Conservation (phyloP, 176 grass and related monocot species). For the Tillandsia fasciculata region DNA sequence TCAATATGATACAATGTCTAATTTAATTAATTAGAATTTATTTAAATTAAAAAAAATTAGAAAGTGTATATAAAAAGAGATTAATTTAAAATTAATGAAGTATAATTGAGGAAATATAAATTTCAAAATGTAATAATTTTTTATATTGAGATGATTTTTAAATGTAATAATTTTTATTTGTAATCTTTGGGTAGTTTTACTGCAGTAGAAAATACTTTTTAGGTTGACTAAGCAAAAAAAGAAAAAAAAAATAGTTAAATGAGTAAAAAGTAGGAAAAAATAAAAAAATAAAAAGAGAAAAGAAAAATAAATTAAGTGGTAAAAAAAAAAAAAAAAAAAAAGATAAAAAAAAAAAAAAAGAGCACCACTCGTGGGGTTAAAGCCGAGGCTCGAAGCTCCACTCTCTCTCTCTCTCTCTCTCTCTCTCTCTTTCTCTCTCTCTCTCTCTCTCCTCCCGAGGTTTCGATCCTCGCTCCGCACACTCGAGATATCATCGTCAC, state of each 20-base stretch:
- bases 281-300: not conserved
- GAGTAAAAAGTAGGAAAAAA: not conserved
- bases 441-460: slow-evolving; percentile 1
- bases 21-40: too few relatives aligned
- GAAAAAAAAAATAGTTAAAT: not conserved
- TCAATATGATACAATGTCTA: too few relatives aligned
- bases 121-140: too few relatives aligned
- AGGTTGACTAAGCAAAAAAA: not conserved
- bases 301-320: not conserved
- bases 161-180: too few relatives aligned
- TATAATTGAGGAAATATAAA: too few relatives aligned
- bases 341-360: slow-evolving; percentile 16
- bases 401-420: slow-evolving; percentile 9
- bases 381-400: slow-evolving; percentile 43
- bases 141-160: too few relatives aligned
- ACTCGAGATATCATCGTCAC: not conserved
- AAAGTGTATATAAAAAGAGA: too few relatives aligned
- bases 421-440: slow-evolving; percentile 1
- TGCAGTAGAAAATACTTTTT: not conserved
- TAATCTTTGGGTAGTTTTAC: too few relatives aligned
- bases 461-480: not conserved
- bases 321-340: not conserved
- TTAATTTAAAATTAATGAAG: too few relatives aligned
- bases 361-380: slow-evolving; percentile 75
- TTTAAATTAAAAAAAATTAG: too few relatives aligned